These are phyloP conservation scores for Apiosordaria backusii DNA, from an alignment of 495 filamentous ascomycete genomes.

Conservation along the genomic window DNA sequence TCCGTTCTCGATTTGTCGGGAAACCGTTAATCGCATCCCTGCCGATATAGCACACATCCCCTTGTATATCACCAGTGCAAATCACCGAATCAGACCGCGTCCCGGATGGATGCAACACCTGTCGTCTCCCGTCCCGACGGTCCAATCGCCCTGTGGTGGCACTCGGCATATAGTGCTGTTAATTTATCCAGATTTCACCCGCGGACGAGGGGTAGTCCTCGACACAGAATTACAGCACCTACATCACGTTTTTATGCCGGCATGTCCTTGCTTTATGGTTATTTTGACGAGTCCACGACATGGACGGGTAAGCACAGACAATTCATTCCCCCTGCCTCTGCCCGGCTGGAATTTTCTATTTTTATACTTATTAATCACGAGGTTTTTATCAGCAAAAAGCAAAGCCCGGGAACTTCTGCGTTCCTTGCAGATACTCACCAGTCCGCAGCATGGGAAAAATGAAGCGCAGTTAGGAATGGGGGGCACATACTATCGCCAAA, in stretches of 20 bases:
- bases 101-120: neutral
- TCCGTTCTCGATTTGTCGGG: conserved; percentile 5
- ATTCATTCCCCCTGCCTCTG: neutral
- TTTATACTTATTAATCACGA: neutral
- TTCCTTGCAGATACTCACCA: neutral
- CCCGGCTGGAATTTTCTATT: neutral
- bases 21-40: neutral
- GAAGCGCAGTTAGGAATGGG: no score
- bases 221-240: neutral
- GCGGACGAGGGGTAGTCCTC: neutral
- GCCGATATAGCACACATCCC: no score
- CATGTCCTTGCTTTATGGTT: conserved; percentile 4
- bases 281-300: neutral
- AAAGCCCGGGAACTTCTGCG: no score
- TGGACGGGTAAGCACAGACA: neutral
- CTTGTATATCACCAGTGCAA: no score
- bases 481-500: neutral
- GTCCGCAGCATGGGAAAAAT: no score
- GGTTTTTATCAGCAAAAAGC: neutral
- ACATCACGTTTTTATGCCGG: conserved; percentile 2
- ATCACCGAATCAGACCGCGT: conserved; percentile 12
- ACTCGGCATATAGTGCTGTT: conserved; percentile 7
- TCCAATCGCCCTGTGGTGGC: conserved; percentile 13
- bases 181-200: conserved; percentile 21
- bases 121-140: conserved; percentile 5